phyloP scores from a whole-genome alignment of 2,329 filamentous ascomycete genomes.

The Talaromyces sp. region DNA sequence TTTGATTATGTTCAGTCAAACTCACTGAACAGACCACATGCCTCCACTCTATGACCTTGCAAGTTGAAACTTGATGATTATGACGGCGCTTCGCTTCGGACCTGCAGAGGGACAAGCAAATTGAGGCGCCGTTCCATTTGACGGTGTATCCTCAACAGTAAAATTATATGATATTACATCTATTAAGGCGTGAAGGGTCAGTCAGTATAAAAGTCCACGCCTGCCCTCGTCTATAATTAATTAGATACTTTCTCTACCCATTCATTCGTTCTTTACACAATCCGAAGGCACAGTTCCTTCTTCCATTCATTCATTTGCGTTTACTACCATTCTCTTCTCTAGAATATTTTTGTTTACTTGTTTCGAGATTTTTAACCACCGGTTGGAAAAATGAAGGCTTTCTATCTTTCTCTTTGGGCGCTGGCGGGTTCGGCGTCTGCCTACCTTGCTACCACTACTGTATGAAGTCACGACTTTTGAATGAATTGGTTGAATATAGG shows the following conservation, averaged over 20 bases:
- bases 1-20: neutral
- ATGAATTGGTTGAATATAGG: neutral
- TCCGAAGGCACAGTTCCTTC: conserved; percentile 1
- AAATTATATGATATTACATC: neutral
- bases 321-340: neutral
- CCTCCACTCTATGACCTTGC: neutral
- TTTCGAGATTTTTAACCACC: neutral
- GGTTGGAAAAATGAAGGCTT: conserved; percentile 15
- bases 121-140: neutral
- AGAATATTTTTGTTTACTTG: neutral
- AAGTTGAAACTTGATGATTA: neutral
- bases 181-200: neutral
- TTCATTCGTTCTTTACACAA: conserved; percentile 4
- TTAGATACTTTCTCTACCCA: neutral
- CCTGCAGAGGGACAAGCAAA: neutral
- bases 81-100: neutral
- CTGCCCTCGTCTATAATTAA: neutral
- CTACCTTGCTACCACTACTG: conserved; percentile 17
- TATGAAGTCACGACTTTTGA: neutral
- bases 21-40: neutral
- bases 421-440: conserved; percentile 16
- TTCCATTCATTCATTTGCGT: conserved; percentile 4
- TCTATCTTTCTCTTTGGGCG: conserved; percentile 14
- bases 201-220: neutral
- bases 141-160: neutral